Conservation (phyloP, 176 grass and related monocot species). For the Aechmea fasciata region DNA sequence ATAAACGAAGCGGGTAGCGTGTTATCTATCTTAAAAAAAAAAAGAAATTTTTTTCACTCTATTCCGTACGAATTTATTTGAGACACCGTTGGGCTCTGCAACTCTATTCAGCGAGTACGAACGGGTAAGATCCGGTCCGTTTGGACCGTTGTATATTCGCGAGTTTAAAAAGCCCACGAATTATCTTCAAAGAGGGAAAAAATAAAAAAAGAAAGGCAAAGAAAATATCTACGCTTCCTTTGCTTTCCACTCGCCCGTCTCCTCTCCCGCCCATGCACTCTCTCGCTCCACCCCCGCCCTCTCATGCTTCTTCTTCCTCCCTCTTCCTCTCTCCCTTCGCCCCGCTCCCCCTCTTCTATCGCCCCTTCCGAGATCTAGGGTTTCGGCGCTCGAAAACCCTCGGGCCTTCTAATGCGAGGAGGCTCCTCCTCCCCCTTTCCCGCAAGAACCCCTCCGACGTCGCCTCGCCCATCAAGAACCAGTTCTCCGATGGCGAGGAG, state of each 20-base stretch:
- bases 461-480: constrained; percentile 31
- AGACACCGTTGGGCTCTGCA: too few species aligned
- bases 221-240: background rate
- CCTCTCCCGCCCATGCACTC: constrained; percentile 13
- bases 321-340: background rate
- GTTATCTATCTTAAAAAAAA: too few species aligned
- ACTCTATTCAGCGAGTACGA: too few species aligned
- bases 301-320: background rate
- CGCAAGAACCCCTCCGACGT: constrained; percentile 8
- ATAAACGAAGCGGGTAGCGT: too few species aligned
- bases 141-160: too few species aligned
- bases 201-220: too few species aligned
- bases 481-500: constrained; percentile 29
- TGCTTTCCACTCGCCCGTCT: background rate
- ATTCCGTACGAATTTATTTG: too few species aligned
- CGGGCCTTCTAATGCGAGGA: background rate
- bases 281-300: background rate
- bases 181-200: too few species aligned
- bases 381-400: background rate
- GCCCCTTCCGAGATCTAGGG: constrained; percentile 1
- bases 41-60: too few species aligned
- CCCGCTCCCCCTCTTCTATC: background rate
- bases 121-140: too few species aligned
- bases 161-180: too few species aligned
- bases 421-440: background rate